Evolutionary conservation across 2,329 filamentous ascomycete species (phyloP).

Genomic region (Penicillium sp.): DNA sequence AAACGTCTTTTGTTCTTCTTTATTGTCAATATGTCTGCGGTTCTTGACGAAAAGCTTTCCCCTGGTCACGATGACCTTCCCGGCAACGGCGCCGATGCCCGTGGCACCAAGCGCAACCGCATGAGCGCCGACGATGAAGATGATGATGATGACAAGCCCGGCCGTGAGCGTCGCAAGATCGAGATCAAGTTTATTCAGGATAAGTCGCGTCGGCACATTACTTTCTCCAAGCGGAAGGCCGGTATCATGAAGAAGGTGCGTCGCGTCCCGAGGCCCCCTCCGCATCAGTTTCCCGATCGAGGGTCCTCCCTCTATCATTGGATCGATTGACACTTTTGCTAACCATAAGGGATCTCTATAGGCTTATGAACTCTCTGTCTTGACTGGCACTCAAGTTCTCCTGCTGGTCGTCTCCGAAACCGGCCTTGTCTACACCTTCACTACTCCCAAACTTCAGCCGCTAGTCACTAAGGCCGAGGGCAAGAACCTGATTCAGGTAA

Average conservation of each 20-base stretch:
- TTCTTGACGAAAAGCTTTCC: constrained; percentile 71
- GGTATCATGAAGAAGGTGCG: constrained; percentile 99
- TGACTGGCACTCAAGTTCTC: constrained; percentile 96
- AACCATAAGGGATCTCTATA: constrained; percentile 37
- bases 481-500: constrained; percentile 98
- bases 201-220: constrained; percentile 98
- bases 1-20: constrained; percentile 18
- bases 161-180: constrained; percentile 97
- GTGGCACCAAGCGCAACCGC: constrained; percentile 86
- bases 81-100: constrained; percentile 61
- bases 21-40: constrained; percentile 79
- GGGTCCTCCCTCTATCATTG: neutral
- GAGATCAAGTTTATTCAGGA: constrained; percentile 99
- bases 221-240: constrained; percentile 98
- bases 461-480: constrained; percentile 97
- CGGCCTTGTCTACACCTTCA: constrained; percentile 96
- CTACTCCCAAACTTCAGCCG: constrained; percentile 95
- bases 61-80: constrained; percentile 71
- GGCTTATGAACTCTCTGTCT: constrained; percentile 96
- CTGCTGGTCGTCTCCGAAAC: constrained; percentile 96
- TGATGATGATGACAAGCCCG: constrained; percentile 95
- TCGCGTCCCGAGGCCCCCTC: constrained; percentile 26
- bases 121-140: constrained; percentile 87
- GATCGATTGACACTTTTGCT: neutral
- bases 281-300: constrained; percentile 2